Base-by-base conservation (phyloP, 441 rosid genomes). In the Erysimum pusillum region DNA sequence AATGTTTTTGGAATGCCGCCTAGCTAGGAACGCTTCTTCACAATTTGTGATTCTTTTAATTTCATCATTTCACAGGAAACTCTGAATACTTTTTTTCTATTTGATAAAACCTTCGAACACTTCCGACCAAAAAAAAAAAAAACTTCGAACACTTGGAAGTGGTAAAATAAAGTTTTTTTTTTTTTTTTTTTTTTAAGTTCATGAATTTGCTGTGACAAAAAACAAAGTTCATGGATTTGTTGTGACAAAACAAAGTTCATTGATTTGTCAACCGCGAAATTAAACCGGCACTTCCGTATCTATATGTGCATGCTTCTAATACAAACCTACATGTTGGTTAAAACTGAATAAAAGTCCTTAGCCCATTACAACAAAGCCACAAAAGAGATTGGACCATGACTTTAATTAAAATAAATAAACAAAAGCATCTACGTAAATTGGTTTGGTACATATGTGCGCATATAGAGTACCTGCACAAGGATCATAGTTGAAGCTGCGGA, bases 401-500 rank as follows among this genome's bases (percentile, higher is more conserved):
- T 25, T 25, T 25, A 25, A n/a, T 13, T n/a, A 46, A 17, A 46
- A 46, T n/a, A 7, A 46, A 46, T 18, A 15, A 46, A 46, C 4
- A 9, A 46, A 46, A 46, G n/a, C 51, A 15, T 46, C 10, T 46
- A 46, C 17, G 22, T 51, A 20, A 9, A 25, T 18, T 7, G 12
- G 39, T 14, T 57, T 32, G 38, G 11, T 57, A 54, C 1, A 11
- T 28, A 7, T 49, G 15, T 10, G 15, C 15, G 44, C 14, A 1
- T 3, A 56, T 36, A 45, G 9, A 25, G 34, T 48, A 76, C 76
- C 80, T 70, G 61, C 28, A 39, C 22, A 70, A 54, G 71, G 67
- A 36, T 44, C 64, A 76, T 15, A 76, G 52, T 22, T 56, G 60
- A 76, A 76, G 75, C 20, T 76, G 31, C 13, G 35, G 25, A 76